Evolutionary conservation across 1,284 basidiomycete species (phyloP).

Genomic region (Dichomitus squalens): DNA sequence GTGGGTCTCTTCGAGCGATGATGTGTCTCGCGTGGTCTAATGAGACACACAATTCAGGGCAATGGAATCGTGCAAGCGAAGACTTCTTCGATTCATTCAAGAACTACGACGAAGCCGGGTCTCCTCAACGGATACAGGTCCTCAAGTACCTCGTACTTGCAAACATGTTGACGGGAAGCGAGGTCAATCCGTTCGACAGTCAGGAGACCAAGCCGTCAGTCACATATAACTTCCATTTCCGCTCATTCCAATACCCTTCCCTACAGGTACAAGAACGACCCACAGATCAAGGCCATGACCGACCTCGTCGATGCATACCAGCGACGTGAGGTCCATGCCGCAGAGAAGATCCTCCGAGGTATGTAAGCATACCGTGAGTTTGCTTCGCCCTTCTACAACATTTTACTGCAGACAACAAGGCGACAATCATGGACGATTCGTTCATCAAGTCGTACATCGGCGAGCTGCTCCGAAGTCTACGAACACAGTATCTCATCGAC

Average conservation of each 20-base stretch:
- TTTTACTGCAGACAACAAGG: constrained; percentile 73
- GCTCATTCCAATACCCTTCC: background rate
- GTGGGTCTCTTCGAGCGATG: constrained; percentile 46
- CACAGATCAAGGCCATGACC: constrained; percentile 98
- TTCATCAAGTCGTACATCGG: constrained; percentile 96
- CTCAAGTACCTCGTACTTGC: constrained; percentile 98
- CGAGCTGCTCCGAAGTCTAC: constrained; percentile 89
- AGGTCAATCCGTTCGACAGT: constrained; percentile 99
- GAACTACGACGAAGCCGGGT: constrained; percentile 98
- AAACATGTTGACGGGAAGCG: constrained; percentile 97
- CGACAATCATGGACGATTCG: constrained; percentile 92
- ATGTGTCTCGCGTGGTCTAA: background rate
- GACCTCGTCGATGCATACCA: constrained; percentile 97
- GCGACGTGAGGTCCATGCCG: constrained; percentile 91
- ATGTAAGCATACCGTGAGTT: constrained; percentile 14
- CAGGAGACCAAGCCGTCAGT: constrained; percentile 97
- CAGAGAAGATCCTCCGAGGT: constrained; percentile 94
- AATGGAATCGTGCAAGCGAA: constrained; percentile 96
- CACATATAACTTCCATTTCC: background rate
- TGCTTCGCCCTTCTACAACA: background rate
- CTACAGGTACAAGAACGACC: constrained; percentile 89
- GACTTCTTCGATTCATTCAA: constrained; percentile 99
- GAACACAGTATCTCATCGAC: constrained; percentile 97
- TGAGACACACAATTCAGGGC: constrained; percentile 51
- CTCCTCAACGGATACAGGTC: constrained; percentile 95